Base-by-base conservation (phyloP, 2,329 filamentous ascomycete species). In the Fusarium sp. region DNA sequence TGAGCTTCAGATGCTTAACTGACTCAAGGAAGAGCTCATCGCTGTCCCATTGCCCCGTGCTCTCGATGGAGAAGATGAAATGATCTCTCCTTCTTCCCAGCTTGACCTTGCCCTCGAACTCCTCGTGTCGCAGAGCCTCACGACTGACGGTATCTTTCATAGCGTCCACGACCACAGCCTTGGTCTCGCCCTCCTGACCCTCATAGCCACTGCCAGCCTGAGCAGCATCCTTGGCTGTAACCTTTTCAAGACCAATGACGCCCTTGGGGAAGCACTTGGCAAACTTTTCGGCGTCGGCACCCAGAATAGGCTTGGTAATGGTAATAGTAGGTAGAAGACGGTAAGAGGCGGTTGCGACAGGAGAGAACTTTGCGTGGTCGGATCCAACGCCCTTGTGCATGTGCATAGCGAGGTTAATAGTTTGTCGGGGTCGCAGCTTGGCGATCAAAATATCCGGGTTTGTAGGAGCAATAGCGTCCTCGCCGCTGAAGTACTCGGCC, bases 11-110 rank as follows among this genome's bases (percentile, higher is more conserved):
- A 72, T 94, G 84, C 82, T 91, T 92, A 51, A 99, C 87, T 28
- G 93, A 90, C 82, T 98, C 94, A 58, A 99, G 81, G 84, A 99
- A 98, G 69, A 99, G 85, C 80, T 94, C 91, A 75, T 98, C 95
- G 77, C 94, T 97, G 62, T 96, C 91, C 84, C 94, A 97, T 82
- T 99, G 96, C 7, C 96, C 97, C 1, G 94, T 91, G 84, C 94
- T 98, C 85, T 99, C 96, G 36, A 99, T 87, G 56, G 90, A 92
- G 85, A 96, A 99, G 80, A 99, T 98, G 80, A 99, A 99, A 83
- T 99, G 97, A 79, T 99, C 96, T 70, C 94, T 87, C 74, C 94
- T 85, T 56, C 97, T 87, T 43, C 96, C 96, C 33, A 99, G 88
- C 84, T 94, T 94, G 69, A 99, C 96, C 84, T 98, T 99, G 77